Base-by-base conservation (phyloP, 2,329 filamentous ascomycete species). In the Hypocreales sp. region DNA sequence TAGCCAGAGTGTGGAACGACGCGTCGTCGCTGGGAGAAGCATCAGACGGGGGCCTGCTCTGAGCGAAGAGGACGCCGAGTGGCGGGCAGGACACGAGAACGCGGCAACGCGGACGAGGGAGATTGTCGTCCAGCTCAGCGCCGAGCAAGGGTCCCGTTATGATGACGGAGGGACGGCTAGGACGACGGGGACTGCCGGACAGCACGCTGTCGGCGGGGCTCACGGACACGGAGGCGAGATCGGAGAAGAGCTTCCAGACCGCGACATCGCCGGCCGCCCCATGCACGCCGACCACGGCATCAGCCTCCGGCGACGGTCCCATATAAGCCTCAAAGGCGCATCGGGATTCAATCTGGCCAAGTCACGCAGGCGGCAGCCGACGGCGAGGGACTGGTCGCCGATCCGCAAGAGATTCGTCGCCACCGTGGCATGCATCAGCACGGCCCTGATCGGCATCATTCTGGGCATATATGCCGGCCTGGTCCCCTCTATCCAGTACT, bases 401-500 rank as follows among this genome's bases (percentile, higher is more conserved):
- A 46, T 53, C 13, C 69, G 76, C 36, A 87, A 86, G 48, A 58
- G 76, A 32, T 68, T 79, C 33, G 66, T 72, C 15, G 79, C 80
- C 4, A 50, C 61, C 4, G 67, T 82, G 31, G 72, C 77, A 8
- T 86, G 80, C 43, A 55, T 77, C 37, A 82, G 79, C 39, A 82
- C 79, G 5, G 71, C 74, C 10, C 56, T 82, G 29, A 60, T 84
- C 24, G 79, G 79, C 0, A 55, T 79, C 15, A 58, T 83, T 14
- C 56, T 81, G 31, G 79, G 80, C 1, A 77, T 84, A 14, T 87
- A 84, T 45, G 74, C 77, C 29, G 80, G 79, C 4, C 65, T 83
- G 38, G 78, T 83, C 1, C 78, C 79, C n/a, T 69, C 72, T 4
- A 80, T 86, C 15, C 79, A 84, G 44, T 83, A 83, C 46, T 74